Conservation (phyloP, 2,329 filamentous ascomycete species). For the Chrysoporthe austroafricana region DNA sequence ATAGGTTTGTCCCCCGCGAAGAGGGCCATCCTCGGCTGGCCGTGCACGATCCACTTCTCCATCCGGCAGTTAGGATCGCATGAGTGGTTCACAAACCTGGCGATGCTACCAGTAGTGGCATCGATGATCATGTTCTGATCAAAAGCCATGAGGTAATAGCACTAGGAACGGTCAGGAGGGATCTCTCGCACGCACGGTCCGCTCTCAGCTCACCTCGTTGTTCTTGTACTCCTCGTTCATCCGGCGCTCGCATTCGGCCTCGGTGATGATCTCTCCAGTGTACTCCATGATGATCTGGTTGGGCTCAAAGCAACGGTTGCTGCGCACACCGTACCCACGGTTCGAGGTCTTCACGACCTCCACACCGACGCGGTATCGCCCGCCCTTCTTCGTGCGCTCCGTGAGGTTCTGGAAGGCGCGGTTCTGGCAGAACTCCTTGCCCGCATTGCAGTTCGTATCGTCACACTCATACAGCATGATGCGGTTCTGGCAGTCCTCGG, state of each 20-base stretch:
- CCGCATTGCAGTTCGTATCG: conserved; percentile 81
- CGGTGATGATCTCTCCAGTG: conserved; percentile 95
- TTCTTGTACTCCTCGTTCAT: conserved; percentile 95
- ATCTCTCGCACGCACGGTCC: no score
- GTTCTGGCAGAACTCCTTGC: conserved; percentile 76
- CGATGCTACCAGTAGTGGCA: conserved; percentile 92
- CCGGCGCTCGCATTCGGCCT: conserved; percentile 87
- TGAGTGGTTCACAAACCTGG: conserved; percentile 97
- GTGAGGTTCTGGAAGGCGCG: conserved; percentile 83
- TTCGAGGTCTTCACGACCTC: conserved; percentile 91
- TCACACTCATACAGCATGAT: conserved; percentile 99
- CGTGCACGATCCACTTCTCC: conserved; percentile 96
- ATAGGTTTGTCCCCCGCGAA: conserved; percentile 91
- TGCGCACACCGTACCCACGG: conserved; percentile 88
- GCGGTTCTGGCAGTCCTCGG: conserved; percentile 88
- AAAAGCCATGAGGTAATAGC: conserved; percentile 98
- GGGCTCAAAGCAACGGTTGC: conserved; percentile 83
- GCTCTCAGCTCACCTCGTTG: conserved; percentile 70
- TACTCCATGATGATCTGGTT: conserved; percentile 99
- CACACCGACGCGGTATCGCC: conserved; percentile 89
- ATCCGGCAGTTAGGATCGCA: conserved; percentile 96
- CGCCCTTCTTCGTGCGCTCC: conserved; percentile 74
- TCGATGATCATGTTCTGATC: conserved; percentile 99
- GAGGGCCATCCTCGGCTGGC: conserved; percentile 92
- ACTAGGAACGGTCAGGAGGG: conserved; percentile 53